phyloP scores from a whole-genome alignment of 2,329 filamentous ascomycete species.

The Exophiala calicioides region DNA sequence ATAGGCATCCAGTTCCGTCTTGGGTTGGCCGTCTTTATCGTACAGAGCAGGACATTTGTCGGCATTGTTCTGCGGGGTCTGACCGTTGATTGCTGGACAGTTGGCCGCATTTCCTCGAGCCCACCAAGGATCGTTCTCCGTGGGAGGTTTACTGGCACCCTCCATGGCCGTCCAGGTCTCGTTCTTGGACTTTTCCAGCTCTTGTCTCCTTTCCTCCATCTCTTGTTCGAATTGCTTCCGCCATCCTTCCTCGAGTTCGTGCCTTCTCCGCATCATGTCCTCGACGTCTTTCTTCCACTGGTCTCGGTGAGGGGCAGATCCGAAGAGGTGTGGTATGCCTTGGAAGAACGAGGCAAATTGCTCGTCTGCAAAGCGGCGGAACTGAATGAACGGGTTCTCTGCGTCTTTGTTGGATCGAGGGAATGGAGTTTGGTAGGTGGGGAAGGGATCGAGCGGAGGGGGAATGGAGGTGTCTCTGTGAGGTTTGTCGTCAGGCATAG shows the following conservation, averaged over 20 bases:
- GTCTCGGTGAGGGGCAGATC: constrained; percentile 8
- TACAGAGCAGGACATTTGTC: constrained; percentile 20
- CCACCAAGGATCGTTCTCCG: constrained; percentile 15
- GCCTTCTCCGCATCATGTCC: constrained; percentile 21
- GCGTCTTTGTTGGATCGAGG: constrained; percentile 35
- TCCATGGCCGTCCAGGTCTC: constrained; percentile 14
- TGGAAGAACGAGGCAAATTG: constrained; percentile 58
- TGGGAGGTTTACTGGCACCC: constrained; percentile 11
- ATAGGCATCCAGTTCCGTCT: constrained; percentile 26
- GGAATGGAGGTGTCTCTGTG: constrained; percentile 18
- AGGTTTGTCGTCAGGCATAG: constrained; percentile 33
- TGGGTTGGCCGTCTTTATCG: constrained; percentile 19
- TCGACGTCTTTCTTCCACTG: constrained; percentile 19
- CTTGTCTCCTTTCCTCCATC: constrained; percentile 28
- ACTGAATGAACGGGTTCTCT: constrained; percentile 60
- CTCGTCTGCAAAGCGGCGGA: constrained; percentile 62
- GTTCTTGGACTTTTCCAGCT: constrained; percentile 16
- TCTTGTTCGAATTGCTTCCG: constrained; percentile 28
- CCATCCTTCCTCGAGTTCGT: constrained; percentile 26
- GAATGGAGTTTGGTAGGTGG: constrained; percentile 31
- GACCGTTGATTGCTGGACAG: constrained; percentile 18
- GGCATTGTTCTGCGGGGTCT: constrained; percentile 12
- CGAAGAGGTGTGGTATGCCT: constrained; percentile 42
- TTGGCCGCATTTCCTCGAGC: constrained; percentile 13
- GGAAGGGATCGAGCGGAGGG: constrained; percentile 32